Evolutionary conservation across 768 basidiomycete species (phyloP), one percentile per base, ranked within the genome.

Genomic region (Crucibulum laeve): DNA sequence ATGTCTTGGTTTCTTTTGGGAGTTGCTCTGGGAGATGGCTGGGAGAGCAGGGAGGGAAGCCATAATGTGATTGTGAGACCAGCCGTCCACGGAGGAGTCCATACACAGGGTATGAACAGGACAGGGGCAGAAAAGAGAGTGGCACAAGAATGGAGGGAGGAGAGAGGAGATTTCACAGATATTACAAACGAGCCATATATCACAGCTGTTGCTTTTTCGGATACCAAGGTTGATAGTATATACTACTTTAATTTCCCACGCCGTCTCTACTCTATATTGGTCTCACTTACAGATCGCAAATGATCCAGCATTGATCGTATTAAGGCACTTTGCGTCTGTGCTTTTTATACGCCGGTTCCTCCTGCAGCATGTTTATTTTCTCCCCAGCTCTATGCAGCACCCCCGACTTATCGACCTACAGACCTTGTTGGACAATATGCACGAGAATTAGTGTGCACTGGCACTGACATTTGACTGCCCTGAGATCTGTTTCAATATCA

Each of bases 1-100:
- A 64, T 88, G 84, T 50, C 87, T 76, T 37, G 87, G 83, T 58
- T 89, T 88, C 77, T 88, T 88, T 42, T 69, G 69, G 26, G 40
- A 36, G 32, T 73, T 51, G 76, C 68, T 54, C 62, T 57, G 48
- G 61, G 53, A 57, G 46, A 37, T 28, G 44, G 30, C 55, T 49
- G 53, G 48, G 48, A 61, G 43, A 54, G 51, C 41, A 53, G 54
- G 60, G 53, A 55, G 55, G 55, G 46, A 37, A 32, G 60, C 46
- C 59, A 53, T 53, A 50, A 44, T 53, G 45, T 34, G 45, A 28
- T 45, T 51, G 46, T 24, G 46, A 48, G 46, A 43, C 40, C 48
- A 58, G 54, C n/a, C n/a, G n/a, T n/a, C n/a, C n/a, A n/a, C n/a
- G n/a, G 48, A 57, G 54, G 49, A 62, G 52, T 33, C 51, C 51